Percentiles rank a stretch among this genome's conserved stretches.
Evolutionary conservation across 2,329 filamentous ascomycete species (phyloP).

Genomic region (Leptographium flavum): DNA sequence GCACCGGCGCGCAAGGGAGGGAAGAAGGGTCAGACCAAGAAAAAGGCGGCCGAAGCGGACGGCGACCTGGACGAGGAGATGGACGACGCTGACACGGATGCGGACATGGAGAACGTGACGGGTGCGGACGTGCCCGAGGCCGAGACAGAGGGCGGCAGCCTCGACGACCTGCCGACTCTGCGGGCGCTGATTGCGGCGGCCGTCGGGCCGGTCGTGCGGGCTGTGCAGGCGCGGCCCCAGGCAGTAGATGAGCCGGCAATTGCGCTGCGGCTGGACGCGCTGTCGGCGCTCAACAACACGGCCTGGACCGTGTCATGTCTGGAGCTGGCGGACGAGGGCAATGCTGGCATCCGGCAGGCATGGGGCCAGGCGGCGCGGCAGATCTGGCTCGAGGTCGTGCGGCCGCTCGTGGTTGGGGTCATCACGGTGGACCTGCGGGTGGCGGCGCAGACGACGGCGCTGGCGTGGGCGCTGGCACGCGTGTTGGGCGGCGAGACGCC

Average conservation of each 20-base stretch:
- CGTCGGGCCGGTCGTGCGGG: conserved; percentile 33
- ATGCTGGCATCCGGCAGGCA: conserved; percentile 32
- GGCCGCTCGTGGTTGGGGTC: conserved; percentile 42
- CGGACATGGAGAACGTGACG: conserved; percentile 52
- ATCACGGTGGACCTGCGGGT: conserved; percentile 21
- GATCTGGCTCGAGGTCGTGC: conserved; percentile 44
- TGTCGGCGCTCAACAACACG: conserved; percentile 52
- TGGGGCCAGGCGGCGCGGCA: conserved; percentile 39
- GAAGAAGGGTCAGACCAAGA: conserved; percentile 18
- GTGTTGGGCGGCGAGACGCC: conserved; percentile 35
- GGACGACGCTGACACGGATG: conserved; percentile 11
- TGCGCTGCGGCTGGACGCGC: conserved; percentile 35
- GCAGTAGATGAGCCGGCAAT: conserved; percentile 22
- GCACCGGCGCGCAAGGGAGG: conserved; percentile 19
- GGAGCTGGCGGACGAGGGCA: conserved; percentile 41
- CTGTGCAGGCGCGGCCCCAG: conserved; percentile 24
- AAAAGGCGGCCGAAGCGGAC: conserved; percentile 13
- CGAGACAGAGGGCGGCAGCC: conserved; percentile 25
- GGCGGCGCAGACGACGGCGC: conserved; percentile 26
- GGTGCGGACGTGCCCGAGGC: conserved; percentile 27
- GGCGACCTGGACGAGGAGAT: conserved; percentile 15
- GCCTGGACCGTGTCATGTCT: conserved; percentile 51
- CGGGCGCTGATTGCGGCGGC: conserved; percentile 29
- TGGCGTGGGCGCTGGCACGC: conserved; percentile 51
- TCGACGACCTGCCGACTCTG: conserved; percentile 40